Evolutionary conservation across 495 filamentous ascomycete species (phyloP).

Genomic region (Xylaria flabelliformis): DNA sequence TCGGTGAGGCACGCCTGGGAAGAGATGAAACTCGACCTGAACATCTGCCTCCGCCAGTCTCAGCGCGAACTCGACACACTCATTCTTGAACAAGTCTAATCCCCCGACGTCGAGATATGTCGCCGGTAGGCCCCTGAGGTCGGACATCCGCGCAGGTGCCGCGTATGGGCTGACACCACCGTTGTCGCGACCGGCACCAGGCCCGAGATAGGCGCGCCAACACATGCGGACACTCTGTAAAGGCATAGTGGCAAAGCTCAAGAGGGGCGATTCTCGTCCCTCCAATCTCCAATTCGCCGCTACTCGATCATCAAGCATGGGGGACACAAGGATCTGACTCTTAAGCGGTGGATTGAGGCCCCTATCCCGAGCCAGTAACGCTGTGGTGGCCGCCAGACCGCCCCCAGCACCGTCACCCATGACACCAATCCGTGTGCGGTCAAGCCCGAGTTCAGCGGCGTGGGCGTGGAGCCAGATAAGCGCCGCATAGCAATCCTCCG

Average conservation of each 20-base stretch:
- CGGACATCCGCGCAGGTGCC: constrained; percentile 31
- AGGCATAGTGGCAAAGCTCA: constrained; percentile 18
- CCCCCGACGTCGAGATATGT: constrained; percentile 42
- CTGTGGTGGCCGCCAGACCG: constrained; percentile 28
- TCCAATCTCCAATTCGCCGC: not conserved
- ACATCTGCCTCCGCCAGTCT: constrained; percentile 43
- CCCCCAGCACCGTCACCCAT: constrained; percentile 43
- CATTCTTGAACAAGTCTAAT: constrained; percentile 45
- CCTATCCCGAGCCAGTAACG: constrained; percentile 37
- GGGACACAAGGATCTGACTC: constrained; percentile 38
- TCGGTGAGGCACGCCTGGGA: constrained; percentile 42
- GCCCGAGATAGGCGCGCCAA: constrained; percentile 32
- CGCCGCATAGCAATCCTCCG: constrained; percentile 37
- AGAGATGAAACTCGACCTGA: constrained; percentile 49
- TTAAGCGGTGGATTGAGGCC: constrained; percentile 29
- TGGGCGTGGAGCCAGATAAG: constrained; percentile 30
- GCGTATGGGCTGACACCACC: constrained; percentile 32
- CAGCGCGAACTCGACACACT: constrained; percentile 43
- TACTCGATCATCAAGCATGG: constrained; percentile 41
- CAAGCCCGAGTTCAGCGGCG: constrained; percentile 31
- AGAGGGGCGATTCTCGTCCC: constrained; percentile 12
- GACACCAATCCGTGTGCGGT: constrained; percentile 37
- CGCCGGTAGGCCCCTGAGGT: constrained; percentile 35
- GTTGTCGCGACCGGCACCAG: constrained; percentile 16
- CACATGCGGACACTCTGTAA: constrained; percentile 14